Evolutionary conservation across 768 basidiomycete species (phyloP), one percentile per base, ranked within the genome.

Genomic region (Tylopilus plumbeoviolaceoides): DNA sequence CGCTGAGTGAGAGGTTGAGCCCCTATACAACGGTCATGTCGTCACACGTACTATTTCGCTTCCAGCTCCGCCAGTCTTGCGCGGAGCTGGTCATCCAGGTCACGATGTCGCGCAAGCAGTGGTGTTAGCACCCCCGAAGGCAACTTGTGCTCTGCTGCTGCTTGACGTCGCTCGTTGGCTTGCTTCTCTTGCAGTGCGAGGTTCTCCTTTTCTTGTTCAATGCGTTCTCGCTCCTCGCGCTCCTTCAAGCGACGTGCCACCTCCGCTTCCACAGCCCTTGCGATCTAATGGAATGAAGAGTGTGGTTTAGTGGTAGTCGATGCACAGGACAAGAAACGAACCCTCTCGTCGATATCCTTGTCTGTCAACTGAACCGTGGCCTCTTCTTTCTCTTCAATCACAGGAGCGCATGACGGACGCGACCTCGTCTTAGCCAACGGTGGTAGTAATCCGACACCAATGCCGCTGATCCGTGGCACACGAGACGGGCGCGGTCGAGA

Each of bases 261-360:
- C 65, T 91, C 87, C 7, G 73, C 78, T 72, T 90, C 85, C 28
- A 91, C 89, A 8, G 83, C 84, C 57, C 74, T 80, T 44, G 84
- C 81, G 50, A 91, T 89, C 87, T 87, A 59, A 28, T 20, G 7
- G 11, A 20, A 20, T 23, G 23, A 23, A 3, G 23, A 23, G 23
- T 23, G 20, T 42, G 30, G 27, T 54, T 48, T 25, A 55, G 47
- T 15, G 31, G 28, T n/a, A n/a, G 35, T 31, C 15, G 40, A 11
- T 23, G 33, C 5, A 36, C 31, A 55, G 12, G 30, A 12, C 7
- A 21, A 44, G 15, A 48, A 44, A 51, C 45, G 67, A 59, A 85
- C 89, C 71, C 83, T 74, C 33, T 84, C 85, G 56, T 90, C 84
- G 55, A 90, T 85, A 44, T 90, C 88, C 61, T 82, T 78, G 68